Evolutionary conservation across 1,284 basidiomycete species (phyloP).

Genomic region (Cystobasidiaceae sp.): DNA sequence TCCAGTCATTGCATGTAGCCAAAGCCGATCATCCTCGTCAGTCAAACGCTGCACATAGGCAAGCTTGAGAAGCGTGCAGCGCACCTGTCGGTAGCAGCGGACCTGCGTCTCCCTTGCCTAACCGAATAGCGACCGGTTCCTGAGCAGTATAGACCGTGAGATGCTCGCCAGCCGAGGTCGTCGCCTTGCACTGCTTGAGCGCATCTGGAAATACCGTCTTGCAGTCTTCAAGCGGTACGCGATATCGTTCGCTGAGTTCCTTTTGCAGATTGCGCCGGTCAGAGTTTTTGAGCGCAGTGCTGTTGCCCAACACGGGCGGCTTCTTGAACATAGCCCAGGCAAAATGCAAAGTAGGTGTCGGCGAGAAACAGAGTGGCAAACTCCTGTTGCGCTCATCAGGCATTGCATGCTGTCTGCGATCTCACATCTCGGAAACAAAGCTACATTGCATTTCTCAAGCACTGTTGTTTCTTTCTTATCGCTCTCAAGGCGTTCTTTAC

Average conservation of each 20-base stretch:
- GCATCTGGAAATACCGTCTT: slow-evolving; percentile 15
- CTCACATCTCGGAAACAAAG: not conserved
- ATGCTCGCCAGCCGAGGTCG: slow-evolving; percentile 18
- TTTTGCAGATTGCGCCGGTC: slow-evolving; percentile 15
- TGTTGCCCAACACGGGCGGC: not conserved
- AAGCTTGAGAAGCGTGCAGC: not conserved
- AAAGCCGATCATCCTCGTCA: not conserved
- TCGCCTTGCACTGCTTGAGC: slow-evolving; percentile 21
- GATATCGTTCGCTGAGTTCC: slow-evolving; percentile 1
- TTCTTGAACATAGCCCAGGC: slow-evolving; percentile 28
- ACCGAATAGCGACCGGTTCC: slow-evolving; percentile 20
- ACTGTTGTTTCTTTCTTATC: too few species aligned
- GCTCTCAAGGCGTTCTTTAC: too few species aligned
- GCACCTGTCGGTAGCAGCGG: slow-evolving; percentile 10
- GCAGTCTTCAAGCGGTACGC: slow-evolving; percentile 6
- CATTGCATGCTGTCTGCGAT: too few species aligned
- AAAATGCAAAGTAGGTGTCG: too few species aligned
- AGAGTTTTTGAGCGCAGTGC: slow-evolving; percentile 12
- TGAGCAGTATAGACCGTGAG: slow-evolving; percentile 2
- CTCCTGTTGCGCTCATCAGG: too few species aligned
- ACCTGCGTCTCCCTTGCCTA: slow-evolving; percentile 24
- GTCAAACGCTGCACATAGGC: not conserved
- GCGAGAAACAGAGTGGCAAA: too few species aligned
- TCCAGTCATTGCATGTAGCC: not conserved
- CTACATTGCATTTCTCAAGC: too few species aligned